Base-by-base conservation (phyloP, 345 rosid species). In the Lenwebbia sp. region DNA sequence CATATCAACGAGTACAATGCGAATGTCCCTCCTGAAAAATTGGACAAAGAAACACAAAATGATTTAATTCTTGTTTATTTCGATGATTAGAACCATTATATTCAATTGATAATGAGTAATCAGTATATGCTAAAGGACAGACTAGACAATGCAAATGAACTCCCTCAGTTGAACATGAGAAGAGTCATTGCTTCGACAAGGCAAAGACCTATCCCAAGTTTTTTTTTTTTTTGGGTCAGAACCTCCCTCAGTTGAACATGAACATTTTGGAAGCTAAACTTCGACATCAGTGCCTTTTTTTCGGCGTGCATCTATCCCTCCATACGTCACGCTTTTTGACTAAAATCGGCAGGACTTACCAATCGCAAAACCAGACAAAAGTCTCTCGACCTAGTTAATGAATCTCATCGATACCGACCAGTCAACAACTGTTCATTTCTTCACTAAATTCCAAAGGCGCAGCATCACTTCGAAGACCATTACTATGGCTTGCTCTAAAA, bases 1-100 rank as follows among this genome's bases (percentile, higher is more conserved):
- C 94, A 93, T 74, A 93, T 87, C 10, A 92, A 74, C 11, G 94
- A 92, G 82, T 93, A 92, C 17, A 93, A 53, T 5, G 94, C 96
- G 49, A 92, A 92, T 0, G 94, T 93, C 54, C 94, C 96, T 47
- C 94, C 94, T 91, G 84, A 40, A 81, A 41, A 51, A 50, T 30
- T 10, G 40, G 22, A 23, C 12, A 23, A 55, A 33, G 57, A 54
- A 26, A 13, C 14, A 54, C 2, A 30, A 65, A 30, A 15, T 65
- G 17, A 57, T 30, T 44, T 55, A 6, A 83, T n/a, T n/a, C n/a
- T n/a, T n/a, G n/a, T n/a, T n/a, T n/a, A n/a, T n/a, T n/a, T n/a
- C n/a, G n/a, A n/a, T n/a, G n/a, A n/a, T n/a, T n/a, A n/a, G n/a
- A n/a, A n/a, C n/a, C n/a, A n/a, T n/a, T n/a, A n/a, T n/a, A n/a